Evolutionary conservation across 352 stramenopile genomes (phyloP).

Genomic region (Phytophthora hybrid): DNA sequence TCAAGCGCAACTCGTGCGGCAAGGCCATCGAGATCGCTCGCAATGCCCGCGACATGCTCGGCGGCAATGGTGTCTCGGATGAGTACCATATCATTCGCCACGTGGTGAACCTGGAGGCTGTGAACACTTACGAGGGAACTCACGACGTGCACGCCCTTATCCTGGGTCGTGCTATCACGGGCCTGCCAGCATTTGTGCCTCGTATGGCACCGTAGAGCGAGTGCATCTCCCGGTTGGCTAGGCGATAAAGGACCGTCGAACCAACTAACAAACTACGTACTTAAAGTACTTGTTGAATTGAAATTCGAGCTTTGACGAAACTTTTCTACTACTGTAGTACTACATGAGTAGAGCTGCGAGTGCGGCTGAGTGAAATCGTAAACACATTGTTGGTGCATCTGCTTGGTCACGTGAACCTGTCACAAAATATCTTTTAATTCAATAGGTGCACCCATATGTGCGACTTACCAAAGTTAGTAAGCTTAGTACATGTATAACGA

Average conservation of each 20-base stretch:
- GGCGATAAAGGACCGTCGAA: background rate
- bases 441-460: background rate
- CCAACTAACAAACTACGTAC: background rate
- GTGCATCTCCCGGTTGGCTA: background rate
- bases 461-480: too few relatives aligned
- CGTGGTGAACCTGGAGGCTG: slow-evolving; percentile 97
- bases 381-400: slow-evolving; percentile 1
- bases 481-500: too few relatives aligned
- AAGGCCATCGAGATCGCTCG: slow-evolving; percentile 89
- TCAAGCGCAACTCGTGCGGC: slow-evolving; percentile 59
- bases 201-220: slow-evolving; percentile 67
- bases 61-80: slow-evolving; percentile 98
- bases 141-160: slow-evolving; percentile 99
- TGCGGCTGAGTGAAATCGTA: background rate
- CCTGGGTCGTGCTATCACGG: slow-evolving; percentile 96
- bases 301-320: too few relatives aligned
- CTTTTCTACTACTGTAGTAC: too few relatives aligned
- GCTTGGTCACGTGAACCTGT: background rate
- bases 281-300: background rate
- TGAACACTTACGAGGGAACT: slow-evolving; percentile 99
- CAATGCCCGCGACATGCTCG: slow-evolving; percentile 96
- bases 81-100: slow-evolving; percentile 99
- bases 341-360: too few relatives aligned
- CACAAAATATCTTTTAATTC: background rate
- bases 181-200: slow-evolving; percentile 95